Evolutionary conservation across 116 monocot species (phyloP).

Genomic region (Papilionanthe hybrid): DNA sequence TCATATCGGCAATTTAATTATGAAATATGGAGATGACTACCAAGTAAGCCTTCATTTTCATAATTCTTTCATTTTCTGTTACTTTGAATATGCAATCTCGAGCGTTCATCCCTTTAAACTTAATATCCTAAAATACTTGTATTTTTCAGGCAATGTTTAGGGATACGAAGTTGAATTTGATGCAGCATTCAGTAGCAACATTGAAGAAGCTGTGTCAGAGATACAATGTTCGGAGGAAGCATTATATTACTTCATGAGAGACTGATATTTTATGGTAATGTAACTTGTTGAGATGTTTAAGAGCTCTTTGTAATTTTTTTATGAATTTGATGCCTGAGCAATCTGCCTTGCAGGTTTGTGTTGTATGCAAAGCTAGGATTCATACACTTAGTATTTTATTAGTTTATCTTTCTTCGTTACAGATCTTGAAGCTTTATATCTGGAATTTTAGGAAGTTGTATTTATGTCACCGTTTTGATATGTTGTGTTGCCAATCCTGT

Average conservation of each 20-base stretch:
- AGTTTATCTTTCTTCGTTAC: neutral
- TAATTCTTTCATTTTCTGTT: neutral
- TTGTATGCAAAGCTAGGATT: neutral
- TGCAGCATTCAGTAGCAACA: constrained; percentile 77
- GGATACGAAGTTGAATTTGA: constrained; percentile 73
- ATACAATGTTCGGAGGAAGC: constrained; percentile 24
- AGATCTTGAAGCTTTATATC: neutral
- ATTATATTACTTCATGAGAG: neutral
- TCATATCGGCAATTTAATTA: constrained; percentile 55
- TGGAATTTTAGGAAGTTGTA: neutral
- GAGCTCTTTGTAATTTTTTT: neutral
- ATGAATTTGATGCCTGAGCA: neutral
- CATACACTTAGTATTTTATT: neutral
- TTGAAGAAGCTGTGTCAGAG: constrained; percentile 75
- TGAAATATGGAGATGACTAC: constrained; percentile 73
- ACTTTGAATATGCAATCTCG: no score
- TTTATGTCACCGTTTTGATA: no score
- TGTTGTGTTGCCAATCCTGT: no score
- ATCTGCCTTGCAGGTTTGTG: neutral
- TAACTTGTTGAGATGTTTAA: neutral
- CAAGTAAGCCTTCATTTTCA: constrained; percentile 25
- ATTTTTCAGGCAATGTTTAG: constrained; percentile 79
- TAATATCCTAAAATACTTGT: no score
- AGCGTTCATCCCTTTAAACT: no score
- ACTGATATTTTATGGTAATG: neutral